Percentiles rank a stretch among this genome's conserved stretches.
These are phyloP conservation scores for Amylocystis lapponica DNA, from an alignment of 768 basidiomycete genomes.

Conservation along the genomic window DNA sequence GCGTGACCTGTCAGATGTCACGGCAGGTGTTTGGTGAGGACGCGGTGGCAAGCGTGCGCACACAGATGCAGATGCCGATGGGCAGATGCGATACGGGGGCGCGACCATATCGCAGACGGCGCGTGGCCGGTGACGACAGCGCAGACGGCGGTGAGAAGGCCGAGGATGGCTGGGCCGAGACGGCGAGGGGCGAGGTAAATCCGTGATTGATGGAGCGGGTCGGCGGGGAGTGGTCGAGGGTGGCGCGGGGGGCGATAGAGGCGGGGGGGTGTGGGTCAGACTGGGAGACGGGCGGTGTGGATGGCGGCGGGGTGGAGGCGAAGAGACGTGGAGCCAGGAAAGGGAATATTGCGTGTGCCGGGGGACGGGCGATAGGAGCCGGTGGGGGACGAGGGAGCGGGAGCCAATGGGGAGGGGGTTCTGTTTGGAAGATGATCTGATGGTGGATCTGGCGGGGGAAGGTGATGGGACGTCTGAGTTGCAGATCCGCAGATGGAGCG, in stretches of 20 bases:
- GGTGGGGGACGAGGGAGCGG: slow-evolving; percentile 10
- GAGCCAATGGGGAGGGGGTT: slow-evolving; percentile 18
- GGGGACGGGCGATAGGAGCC: slow-evolving; percentile 7
- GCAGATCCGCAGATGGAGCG: slow-evolving; percentile 13
- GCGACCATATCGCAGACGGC: too few relatives aligned
- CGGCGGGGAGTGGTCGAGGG: background rate
- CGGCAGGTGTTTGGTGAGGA: too few relatives aligned
- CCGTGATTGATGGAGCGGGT: background rate
- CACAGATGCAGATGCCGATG: too few relatives aligned
- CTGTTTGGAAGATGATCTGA: slow-evolving; percentile 19
- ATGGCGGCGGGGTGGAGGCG: slow-evolving; percentile 6
- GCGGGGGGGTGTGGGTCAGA: slow-evolving; percentile 7
- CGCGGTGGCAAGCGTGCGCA: too few relatives aligned
- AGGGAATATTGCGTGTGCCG: slow-evolving; percentile 16
- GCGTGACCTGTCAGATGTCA: too few relatives aligned
- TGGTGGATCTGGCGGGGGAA: slow-evolving; percentile 23
- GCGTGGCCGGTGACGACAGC: background rate
- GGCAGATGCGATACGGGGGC: too few relatives aligned
- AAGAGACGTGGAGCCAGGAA: slow-evolving; percentile 8
- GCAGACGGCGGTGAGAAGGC: slow-evolving; percentile 7
- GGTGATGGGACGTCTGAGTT: slow-evolving; percentile 14
- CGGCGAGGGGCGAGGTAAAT: background rate
- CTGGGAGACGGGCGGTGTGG: slow-evolving; percentile 9
- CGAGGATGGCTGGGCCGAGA: background rate
- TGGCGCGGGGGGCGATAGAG: background rate